Conservation (phyloP, 257 asterid species). For the Plectranthus barbatus region DNA sequence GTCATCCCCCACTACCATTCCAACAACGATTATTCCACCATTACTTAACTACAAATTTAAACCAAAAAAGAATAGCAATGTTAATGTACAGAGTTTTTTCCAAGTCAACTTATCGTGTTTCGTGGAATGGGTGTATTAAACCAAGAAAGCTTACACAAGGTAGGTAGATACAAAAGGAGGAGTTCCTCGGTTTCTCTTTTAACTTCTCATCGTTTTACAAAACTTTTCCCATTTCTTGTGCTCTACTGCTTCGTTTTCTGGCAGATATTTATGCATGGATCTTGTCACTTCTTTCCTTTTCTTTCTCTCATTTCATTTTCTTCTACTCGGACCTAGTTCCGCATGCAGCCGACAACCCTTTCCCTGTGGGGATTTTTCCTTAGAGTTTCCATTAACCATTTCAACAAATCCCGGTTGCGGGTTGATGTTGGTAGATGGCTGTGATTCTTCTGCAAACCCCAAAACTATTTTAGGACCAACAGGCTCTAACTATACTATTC, state of each 20-base stretch:
- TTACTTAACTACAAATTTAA: too few relatives aligned
- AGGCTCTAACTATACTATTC: background rate
- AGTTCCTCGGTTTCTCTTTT: too few relatives aligned
- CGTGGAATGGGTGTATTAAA: too few relatives aligned
- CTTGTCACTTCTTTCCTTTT: background rate
- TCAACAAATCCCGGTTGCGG: constrained; percentile 18
- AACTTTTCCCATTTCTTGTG: too few relatives aligned
- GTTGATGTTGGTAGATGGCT: constrained; percentile 11
- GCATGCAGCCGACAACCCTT: constrained; percentile 8
- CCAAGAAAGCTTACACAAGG: too few relatives aligned
- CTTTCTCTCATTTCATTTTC: constrained; percentile 4
- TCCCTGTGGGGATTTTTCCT: constrained; percentile 14
- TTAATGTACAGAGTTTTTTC: background rate
- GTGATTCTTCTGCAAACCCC: background rate
- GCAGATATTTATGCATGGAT: background rate
- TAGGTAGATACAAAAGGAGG: too few relatives aligned
- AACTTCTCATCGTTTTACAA: too few relatives aligned
- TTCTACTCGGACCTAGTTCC: background rate
- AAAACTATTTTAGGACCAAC: background rate
- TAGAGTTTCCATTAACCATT: constrained; percentile 26
- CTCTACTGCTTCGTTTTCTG: too few relatives aligned
- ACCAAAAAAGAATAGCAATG: too few relatives aligned
- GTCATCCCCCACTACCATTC: background rate
- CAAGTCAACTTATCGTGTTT: background rate
- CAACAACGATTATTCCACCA: too few relatives aligned